A percentile compares a stretch with the other conserved stretches of the same genome.
Conservation (phyloP, 495 filamentous ascomycete species). For the Penicillium maclennaniae region DNA sequence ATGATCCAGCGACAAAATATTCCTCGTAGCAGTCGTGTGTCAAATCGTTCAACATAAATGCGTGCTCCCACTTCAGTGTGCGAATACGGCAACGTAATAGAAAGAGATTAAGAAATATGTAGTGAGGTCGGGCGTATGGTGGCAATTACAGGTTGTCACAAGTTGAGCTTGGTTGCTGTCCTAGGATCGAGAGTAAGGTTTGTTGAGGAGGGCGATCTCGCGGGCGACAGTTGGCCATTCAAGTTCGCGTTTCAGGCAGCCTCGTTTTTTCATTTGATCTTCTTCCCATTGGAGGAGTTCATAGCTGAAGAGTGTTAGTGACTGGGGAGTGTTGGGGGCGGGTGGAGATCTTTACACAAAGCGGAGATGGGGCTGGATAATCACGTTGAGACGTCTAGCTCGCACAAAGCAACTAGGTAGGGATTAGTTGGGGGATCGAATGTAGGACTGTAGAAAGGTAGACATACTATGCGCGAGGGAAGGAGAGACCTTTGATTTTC, state of each 20-base stretch:
- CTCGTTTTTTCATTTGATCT: conserved; percentile 41
- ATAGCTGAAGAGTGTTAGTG: conserved; percentile 34
- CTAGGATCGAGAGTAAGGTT: conserved; percentile 65
- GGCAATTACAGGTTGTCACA: too few species aligned
- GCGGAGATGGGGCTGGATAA: conserved; percentile 66
- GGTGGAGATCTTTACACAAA: conserved; percentile 49
- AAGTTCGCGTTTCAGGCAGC: conserved; percentile 63
- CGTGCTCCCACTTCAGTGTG: background rate
- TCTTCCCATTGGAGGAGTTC: conserved; percentile 95
- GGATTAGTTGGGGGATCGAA: conserved; percentile 4
- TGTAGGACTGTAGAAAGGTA: background rate
- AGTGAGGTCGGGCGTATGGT: background rate
- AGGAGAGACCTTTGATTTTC: conserved; percentile 71
- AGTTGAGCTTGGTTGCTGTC: background rate
- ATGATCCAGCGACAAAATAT: conserved; percentile 10
- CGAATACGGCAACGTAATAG: background rate
- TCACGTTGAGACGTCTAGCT: conserved; percentile 77
- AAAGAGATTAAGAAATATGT: conserved; percentile 2
- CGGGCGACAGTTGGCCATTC: conserved; percentile 87
- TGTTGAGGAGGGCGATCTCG: conserved; percentile 94
- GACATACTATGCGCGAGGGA: conserved; percentile 82
- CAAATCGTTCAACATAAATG: conserved; percentile 21
- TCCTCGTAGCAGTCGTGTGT: conserved; percentile 17
- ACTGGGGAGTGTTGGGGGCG: background rate
- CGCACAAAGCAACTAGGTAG: conserved; percentile 76